Conservation (phyloP, 805 yeast species). For the Priceomyces haplophilus region DNA sequence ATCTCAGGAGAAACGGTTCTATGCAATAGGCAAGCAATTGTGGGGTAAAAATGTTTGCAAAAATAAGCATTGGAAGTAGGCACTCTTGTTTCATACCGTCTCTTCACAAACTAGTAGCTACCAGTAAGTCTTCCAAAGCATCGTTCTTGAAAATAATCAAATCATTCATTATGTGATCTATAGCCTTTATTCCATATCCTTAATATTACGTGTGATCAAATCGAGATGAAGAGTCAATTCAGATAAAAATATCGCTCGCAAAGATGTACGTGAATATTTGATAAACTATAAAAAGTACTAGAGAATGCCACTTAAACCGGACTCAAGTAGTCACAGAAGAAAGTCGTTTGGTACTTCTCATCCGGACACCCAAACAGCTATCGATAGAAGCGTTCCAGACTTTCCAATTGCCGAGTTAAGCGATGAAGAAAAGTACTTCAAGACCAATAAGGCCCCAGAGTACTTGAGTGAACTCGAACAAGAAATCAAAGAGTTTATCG, state of each 20-base stretch:
- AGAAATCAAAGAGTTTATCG: slow-evolving; percentile 61
- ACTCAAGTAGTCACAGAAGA: slow-evolving; percentile 9
- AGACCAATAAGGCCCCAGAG: slow-evolving; percentile 66
- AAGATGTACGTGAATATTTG: too few relatives aligned
- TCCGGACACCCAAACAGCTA: slow-evolving; percentile 70
- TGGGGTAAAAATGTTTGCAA: too few relatives aligned
- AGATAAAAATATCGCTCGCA: not conserved
- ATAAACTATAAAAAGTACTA: not conserved
- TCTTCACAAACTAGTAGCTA: too few relatives aligned
- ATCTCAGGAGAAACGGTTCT: too few relatives aligned
- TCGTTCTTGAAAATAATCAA: too few relatives aligned
- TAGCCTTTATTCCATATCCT: not conserved
- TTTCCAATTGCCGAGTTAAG: slow-evolving; percentile 70
- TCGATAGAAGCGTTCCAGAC: slow-evolving; percentile 72
- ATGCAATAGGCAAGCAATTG: too few relatives aligned
- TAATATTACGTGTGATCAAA: not conserved
- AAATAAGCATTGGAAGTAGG: too few relatives aligned
- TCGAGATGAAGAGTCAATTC: not conserved
- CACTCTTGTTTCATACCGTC: too few relatives aligned
- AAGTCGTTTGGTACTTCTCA: slow-evolving; percentile 51
- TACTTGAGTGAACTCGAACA: slow-evolving; percentile 62
- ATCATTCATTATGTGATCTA: too few relatives aligned
- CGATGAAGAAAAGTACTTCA: slow-evolving; percentile 78
- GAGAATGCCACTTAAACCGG: slow-evolving; percentile 4
- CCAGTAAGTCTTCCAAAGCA: too few relatives aligned